Evolutionary conservation across 2,329 filamentous ascomycete species (phyloP), one percentile per base, ranked within the genome.

Genomic region (Phaeosphaeriaceae sp.): DNA sequence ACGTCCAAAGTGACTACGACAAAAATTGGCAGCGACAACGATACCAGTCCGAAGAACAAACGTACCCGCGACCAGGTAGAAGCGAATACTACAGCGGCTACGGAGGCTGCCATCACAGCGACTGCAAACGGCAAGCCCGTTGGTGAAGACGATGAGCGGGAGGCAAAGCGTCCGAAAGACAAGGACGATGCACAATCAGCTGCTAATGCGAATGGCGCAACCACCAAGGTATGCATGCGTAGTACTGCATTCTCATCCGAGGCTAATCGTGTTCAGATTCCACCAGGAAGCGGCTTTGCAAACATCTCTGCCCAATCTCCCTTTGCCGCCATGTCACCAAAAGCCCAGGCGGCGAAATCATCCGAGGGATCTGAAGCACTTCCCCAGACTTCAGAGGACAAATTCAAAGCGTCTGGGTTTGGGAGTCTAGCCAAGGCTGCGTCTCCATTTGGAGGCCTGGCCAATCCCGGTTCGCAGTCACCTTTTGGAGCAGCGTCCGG

Each of bases 341-440:
- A 78, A 57, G 70, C 74, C 17, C 68, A 72, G 40, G 46, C 68
- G 10, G 57, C 78, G 24, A 71, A 70, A 42, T 17, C 58, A 3
- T 49, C 63, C 7, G 66, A 65, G 11, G 57, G 62, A 22, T 48
- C 58, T 40, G 62, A 73, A 24, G 51, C 63, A 6, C 56, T 71
- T 49, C 72, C 75, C 15, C 75, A 80, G 56, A 79, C 80, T 6
- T 79, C 80, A 5, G 61, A 77, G 4, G 76, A 76, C 44, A 80
- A 81, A 7, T 91, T 91, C 70, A 80, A 81, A 45, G 70, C 77
- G 2, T 83, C 81, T 40, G 80, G 75, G 19, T 83, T 83, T 54
- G 74, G 80, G 50, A 75, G 76, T 4, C 76, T 83, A 41, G 72
- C 80, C 19, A 71, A 60, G 20, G 77, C 80, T 7, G 54, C 71